Percentiles rank a stretch among this genome's conserved stretches.
phyloP scores from a whole-genome alignment of 306 rosid genomes.

The Quercus gilva region DNA sequence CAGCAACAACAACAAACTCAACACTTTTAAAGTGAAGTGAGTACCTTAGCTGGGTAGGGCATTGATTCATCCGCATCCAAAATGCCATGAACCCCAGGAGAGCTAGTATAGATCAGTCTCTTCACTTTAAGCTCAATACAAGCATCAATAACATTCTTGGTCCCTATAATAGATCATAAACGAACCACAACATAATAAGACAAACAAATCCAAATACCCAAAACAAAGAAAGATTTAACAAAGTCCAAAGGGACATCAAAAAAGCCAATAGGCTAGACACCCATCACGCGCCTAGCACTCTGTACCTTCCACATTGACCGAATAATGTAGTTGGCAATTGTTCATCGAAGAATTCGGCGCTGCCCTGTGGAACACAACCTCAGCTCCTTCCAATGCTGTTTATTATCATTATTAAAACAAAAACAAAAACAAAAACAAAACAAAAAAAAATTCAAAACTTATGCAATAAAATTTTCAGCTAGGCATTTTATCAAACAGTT shows the following conservation, averaged over 20 bases:
- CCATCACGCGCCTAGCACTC: not conserved
- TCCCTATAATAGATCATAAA: slow-evolving; percentile 49
- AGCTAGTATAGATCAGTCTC: slow-evolving; percentile 79
- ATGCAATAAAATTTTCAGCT: not conserved
- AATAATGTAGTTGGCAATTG: slow-evolving; percentile 68
- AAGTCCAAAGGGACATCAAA: not conserved
- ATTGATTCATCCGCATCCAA: slow-evolving; percentile 61
- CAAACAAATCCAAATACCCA: slow-evolving; percentile 4
- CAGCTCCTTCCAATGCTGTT: slow-evolving; percentile 77
- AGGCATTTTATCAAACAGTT: not conserved
- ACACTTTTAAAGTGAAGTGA: not conserved
- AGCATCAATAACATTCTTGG: slow-evolving; percentile 81
- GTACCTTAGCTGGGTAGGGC: slow-evolving; percentile 80
- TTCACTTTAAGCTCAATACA: slow-evolving; percentile 74
- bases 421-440: not conserved
- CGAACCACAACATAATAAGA: not conserved
- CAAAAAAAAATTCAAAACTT: not conserved
- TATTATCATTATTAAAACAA: not conserved
- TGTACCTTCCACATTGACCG: slow-evolving; percentile 86
- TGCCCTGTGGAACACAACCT: slow-evolving; percentile 94
- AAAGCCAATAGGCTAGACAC: not conserved
- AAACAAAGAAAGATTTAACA: not conserved
- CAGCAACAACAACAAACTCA: not conserved
- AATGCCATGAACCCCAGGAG: slow-evolving; percentile 85
- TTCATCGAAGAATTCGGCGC: slow-evolving; percentile 92